Conservation (phyloP, 2,329 filamentous ascomycete genomes). For the Cladosporium oxysporum region DNA sequence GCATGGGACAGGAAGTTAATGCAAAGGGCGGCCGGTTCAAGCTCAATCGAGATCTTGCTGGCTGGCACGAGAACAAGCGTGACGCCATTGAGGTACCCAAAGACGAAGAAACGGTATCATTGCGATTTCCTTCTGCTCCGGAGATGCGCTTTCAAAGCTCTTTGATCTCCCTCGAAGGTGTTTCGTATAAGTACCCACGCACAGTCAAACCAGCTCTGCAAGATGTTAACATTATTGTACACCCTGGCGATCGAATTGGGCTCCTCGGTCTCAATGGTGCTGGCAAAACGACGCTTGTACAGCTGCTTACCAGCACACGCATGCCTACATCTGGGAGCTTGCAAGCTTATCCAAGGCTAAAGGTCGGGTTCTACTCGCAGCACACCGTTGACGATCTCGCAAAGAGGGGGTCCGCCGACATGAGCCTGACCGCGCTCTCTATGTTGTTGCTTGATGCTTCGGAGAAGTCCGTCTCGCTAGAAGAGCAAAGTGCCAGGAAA, state of each 20-base stretch:
- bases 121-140: slow-evolving; percentile 58
- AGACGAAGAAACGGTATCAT: slow-evolving; percentile 45
- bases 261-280: slow-evolving; percentile 78
- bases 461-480: slow-evolving; percentile 20
- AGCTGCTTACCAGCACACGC: slow-evolving; percentile 64
- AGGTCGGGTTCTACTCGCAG: slow-evolving; percentile 77
- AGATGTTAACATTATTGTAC: slow-evolving; percentile 67
- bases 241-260: slow-evolving; percentile 72
- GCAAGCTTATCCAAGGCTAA: slow-evolving; percentile 67
- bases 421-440: slow-evolving; percentile 63
- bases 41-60: slow-evolving; percentile 70
- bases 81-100: slow-evolving; percentile 71
- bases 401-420: slow-evolving; percentile 39
- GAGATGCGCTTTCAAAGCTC: slow-evolving; percentile 67
- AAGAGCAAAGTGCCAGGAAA: slow-evolving; percentile 68
- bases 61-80: slow-evolving; percentile 60
- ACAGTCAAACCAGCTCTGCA: slow-evolving; percentile 55
- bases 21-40: slow-evolving; percentile 76
- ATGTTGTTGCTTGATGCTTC: slow-evolving; percentile 45
- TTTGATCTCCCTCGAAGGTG: slow-evolving; percentile 70
- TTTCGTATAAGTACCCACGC: slow-evolving; percentile 62
- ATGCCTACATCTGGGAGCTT: slow-evolving; percentile 63
- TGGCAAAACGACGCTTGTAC: slow-evolving; percentile 78
- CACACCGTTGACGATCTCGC: slow-evolving; percentile 70
- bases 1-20: slow-evolving; percentile 74